Conservation (phyloP, 768 basidiomycete species). For the Suillus alpinus region DNA sequence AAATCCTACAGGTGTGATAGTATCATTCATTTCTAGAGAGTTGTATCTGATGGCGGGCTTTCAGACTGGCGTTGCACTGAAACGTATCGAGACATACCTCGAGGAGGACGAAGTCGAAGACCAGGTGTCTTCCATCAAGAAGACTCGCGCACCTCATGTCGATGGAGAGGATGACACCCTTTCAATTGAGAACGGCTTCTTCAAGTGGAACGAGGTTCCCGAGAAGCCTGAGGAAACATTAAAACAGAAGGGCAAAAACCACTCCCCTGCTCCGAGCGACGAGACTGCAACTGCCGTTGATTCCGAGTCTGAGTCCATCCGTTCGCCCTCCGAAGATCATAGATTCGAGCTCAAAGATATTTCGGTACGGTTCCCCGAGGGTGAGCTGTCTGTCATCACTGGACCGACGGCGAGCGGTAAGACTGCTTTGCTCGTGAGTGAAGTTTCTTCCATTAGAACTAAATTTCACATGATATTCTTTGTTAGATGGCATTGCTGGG, state of each 20-base stretch:
- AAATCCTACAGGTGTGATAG: conserved; percentile 54
- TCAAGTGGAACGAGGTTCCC: conserved; percentile 56
- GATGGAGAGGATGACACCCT: conserved; percentile 33
- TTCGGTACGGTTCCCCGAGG: conserved; percentile 44
- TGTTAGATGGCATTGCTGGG: conserved; percentile 35
- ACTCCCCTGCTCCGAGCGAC: not conserved
- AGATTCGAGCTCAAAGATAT: conserved; percentile 44
- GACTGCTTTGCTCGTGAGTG: conserved; percentile 41
- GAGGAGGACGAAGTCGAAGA: conserved; percentile 61
- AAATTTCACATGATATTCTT: not conserved
- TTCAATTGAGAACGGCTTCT: conserved; percentile 48
- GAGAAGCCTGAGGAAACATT: conserved; percentile 24
- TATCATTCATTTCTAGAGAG: not conserved
- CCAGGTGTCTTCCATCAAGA: conserved; percentile 58
- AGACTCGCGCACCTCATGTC: conserved; percentile 18
- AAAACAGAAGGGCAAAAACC: conserved; percentile 20
- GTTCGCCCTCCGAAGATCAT: conserved; percentile 22
- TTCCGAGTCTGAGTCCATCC: conserved; percentile 12
- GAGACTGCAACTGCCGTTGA: conserved; percentile 15
- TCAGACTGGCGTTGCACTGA: conserved; percentile 53
- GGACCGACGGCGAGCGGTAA: conserved; percentile 51
- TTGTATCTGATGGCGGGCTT: not conserved
- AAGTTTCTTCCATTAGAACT: not conserved
- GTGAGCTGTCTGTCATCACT: conserved; percentile 44
- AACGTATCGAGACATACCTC: conserved; percentile 60